A percentile compares a stretch with the other conserved stretches of the same genome.
These are phyloP conservation scores for Isabelozyma rhagii DNA, from an alignment of 805 yeast genomes.

Conservation along the genomic window DNA sequence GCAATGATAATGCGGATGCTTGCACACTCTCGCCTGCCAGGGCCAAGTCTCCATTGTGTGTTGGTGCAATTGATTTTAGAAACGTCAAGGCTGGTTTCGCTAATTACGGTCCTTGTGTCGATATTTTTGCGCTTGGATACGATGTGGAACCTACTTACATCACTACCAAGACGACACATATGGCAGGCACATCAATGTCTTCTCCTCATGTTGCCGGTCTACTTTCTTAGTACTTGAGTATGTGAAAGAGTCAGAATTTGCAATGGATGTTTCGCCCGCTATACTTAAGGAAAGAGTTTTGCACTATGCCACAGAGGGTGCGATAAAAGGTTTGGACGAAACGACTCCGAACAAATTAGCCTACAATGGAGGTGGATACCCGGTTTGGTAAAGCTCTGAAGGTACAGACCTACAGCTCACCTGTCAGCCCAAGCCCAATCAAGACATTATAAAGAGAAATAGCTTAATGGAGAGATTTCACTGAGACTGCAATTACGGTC, in stretches of 20 bases:
- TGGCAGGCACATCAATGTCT: conserved; percentile 65
- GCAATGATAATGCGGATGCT: conserved; percentile 86
- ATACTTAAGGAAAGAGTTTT: conserved; percentile 54
- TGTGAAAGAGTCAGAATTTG: conserved; percentile 47
- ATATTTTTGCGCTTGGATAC: conserved; percentile 56
- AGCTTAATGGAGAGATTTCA: too few relatives aligned
- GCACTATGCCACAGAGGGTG: conserved; percentile 48
- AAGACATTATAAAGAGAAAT: too few relatives aligned
- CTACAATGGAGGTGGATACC: neutral
- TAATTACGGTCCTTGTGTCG: conserved; percentile 53
- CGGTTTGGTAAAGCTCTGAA: too few relatives aligned
- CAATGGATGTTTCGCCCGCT: conserved; percentile 39
- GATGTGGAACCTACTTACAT: conserved; percentile 54
- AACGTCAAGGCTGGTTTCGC: conserved; percentile 52
- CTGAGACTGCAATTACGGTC: too few relatives aligned
- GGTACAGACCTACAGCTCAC: too few relatives aligned
- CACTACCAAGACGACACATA: conserved; percentile 51
- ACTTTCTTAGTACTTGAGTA: conserved; percentile 53
- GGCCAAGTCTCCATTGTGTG: conserved; percentile 53
- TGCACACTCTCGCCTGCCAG: conserved; percentile 60
- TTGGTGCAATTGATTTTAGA: conserved; percentile 44
- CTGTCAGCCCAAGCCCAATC: too few relatives aligned
- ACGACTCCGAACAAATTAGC: conserved; percentile 50
- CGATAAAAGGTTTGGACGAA: conserved; percentile 42
- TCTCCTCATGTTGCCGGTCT: conserved; percentile 61